A percentile compares a stretch with the other conserved stretches of the same genome.
These are phyloP conservation scores for Diplotaxis tenuifolia DNA, from an alignment of 345 rosid species.

Conservation along the genomic window DNA sequence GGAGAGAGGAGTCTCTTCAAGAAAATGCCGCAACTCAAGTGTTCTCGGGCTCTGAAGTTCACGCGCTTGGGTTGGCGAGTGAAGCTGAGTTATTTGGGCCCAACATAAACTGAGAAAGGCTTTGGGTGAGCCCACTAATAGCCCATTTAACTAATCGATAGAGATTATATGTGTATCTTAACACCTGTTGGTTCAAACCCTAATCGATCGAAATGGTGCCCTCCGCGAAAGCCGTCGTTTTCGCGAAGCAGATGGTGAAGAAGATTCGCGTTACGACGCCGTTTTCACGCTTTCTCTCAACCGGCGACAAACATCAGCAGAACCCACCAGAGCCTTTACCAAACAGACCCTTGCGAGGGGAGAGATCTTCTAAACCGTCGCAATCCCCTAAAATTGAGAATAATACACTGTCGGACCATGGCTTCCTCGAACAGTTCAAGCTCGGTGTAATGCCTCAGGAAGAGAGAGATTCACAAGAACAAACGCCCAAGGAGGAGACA, in stretches of 20 bases:
- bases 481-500: constrained; percentile 8
- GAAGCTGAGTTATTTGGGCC: not conserved
- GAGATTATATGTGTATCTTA: not conserved
- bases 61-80: not conserved
- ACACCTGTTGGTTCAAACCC: constrained; percentile 8
- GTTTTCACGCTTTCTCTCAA: constrained; percentile 28
- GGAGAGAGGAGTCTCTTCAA: not conserved
- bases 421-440: constrained; percentile 66
- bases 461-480: constrained; percentile 29
- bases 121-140: not conserved
- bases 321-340: constrained; percentile 56
- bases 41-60: constrained; percentile 2
- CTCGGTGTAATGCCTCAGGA: constrained; percentile 40
- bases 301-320: constrained; percentile 1
- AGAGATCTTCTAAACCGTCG: constrained; percentile 20
- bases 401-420: constrained; percentile 49
- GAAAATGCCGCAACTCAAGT: constrained; percentile 19
- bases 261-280: constrained; percentile 20
- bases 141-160: not conserved
- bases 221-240: constrained; percentile 30
- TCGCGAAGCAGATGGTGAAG: constrained; percentile 29
- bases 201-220: constrained; percentile 26
- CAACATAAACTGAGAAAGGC: not conserved
- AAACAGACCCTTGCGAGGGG: constrained; percentile 59
- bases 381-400: constrained; percentile 10